phyloP scores from a whole-genome alignment of 495 filamentous ascomycete species.

The Apiosordaria backusii region DNA sequence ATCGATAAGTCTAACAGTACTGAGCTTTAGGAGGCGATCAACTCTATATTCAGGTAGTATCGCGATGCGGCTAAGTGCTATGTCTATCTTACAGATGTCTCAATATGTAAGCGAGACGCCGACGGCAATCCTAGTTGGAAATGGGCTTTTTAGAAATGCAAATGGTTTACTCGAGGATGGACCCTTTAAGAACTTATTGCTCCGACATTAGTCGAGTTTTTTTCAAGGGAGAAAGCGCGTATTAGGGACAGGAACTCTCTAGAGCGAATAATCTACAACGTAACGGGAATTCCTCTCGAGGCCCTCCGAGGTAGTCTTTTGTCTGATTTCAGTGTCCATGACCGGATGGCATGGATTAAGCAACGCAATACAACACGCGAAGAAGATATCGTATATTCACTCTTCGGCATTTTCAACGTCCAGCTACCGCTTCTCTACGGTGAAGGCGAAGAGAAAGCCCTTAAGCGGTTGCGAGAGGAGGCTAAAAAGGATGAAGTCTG shows the following conservation, averaged over 20 bases:
- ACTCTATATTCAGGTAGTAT: conserved; percentile 46
- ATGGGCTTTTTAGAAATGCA: conserved; percentile 3
- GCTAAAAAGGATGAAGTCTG: neutral
- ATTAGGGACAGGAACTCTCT: conserved; percentile 5
- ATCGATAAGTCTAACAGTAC: conserved; percentile 40
- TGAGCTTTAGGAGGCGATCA: conserved; percentile 41
- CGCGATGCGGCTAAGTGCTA: conserved; percentile 29
- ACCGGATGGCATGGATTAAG: conserved; percentile 1
- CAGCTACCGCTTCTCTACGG: conserved; percentile 4
- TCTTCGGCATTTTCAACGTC: conserved; percentile 7
- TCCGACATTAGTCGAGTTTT: conserved; percentile 3
- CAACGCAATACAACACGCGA: conserved; percentile 2
- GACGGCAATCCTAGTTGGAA: conserved; percentile 5
- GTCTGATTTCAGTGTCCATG: conserved; percentile 4
- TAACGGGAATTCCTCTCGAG: conserved; percentile 9
- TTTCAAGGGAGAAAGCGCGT: neutral
- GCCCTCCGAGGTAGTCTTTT: neutral
- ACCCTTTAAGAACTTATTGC: conserved; percentile 3
- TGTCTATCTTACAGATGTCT: conserved; percentile 25
- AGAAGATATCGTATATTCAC: conserved; percentile 10
- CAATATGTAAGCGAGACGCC: neutral
- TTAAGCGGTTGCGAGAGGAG: conserved; percentile 1
- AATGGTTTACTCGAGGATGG: conserved; percentile 10
- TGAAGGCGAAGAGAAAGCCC: conserved; percentile 3
- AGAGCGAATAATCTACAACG: neutral